Base-by-base conservation (phyloP, 352 stramenopile species). In the Phytophthora pluvialis region DNA sequence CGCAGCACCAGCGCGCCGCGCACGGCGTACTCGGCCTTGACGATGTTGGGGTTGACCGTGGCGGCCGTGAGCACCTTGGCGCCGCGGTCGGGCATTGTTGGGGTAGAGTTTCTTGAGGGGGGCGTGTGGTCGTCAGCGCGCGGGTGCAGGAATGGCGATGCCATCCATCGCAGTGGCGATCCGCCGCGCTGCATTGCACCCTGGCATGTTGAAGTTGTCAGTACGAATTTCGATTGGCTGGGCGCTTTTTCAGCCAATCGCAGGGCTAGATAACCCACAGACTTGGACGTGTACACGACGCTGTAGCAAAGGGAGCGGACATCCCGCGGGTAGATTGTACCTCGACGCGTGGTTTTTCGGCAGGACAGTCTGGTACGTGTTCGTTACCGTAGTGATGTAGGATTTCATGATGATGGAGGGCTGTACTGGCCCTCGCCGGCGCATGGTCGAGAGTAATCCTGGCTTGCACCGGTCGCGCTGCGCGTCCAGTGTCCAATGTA, bases 21-120 rank as follows among this genome's bases (percentile, higher is more conserved):
- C 35, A 98, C 91, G 12, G 91, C 91, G 76, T 98, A 98, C 71
- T 97, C 75, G 48, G 87, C 83, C 55, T 91, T 70, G 51, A 92
- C 51, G 51, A 97, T 66, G 62, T 82, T 75, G 49, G 78, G 77
- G 72, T 94, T 95, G 54, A 95, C 68, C 63, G 51, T 67, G 29
- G 58, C 49, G 15, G 49, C 39, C 2, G 51, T 69, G 43, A 59
- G 38, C 10, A 59, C 51, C 32, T 50, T 49, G 51, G 13, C n/a
- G 40, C 42, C n/a, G 18, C 16, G 26, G 31, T 25, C 9, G 43
- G 43, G 21, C 33, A 50, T 53, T 12, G 44, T 51, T n/a, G 8
- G 8, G 3, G 11, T 11, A 2, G 40, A 58, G 32, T 28, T 40
- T 16, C 31, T 40, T 45, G 25, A 61, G 25, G 18, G 4, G 44